These are phyloP conservation scores for Glonium stellatum DNA, from an alignment of 495 filamentous ascomycete genomes.

Conservation along the genomic window DNA sequence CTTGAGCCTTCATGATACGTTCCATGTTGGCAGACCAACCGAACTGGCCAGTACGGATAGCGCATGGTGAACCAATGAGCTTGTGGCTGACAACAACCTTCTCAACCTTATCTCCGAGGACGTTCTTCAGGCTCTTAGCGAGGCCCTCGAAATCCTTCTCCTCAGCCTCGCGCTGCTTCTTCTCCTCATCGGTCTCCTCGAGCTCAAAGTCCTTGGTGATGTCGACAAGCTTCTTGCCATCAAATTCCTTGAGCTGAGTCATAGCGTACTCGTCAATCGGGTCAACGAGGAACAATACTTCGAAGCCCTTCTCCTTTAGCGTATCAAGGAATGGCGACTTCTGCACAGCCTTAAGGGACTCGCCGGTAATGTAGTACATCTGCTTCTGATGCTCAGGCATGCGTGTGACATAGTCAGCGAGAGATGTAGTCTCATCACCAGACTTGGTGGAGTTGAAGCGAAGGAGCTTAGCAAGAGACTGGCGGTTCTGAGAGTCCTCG, in stretches of 20 bases:
- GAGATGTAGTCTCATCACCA: slow-evolving; percentile 89
- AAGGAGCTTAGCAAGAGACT: slow-evolving; percentile 89
- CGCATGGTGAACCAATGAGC: slow-evolving; percentile 89
- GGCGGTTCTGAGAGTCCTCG: slow-evolving; percentile 98
- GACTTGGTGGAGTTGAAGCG: slow-evolving; percentile 99
- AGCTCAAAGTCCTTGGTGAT: slow-evolving; percentile 99
- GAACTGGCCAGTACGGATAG: slow-evolving; percentile 99
- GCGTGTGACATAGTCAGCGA: slow-evolving; percentile 93
- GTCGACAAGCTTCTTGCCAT: slow-evolving; percentile 99
- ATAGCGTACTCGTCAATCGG: slow-evolving; percentile 99
- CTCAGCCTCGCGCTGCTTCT: slow-evolving; percentile 89
- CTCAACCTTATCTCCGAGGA: slow-evolving; percentile 98
- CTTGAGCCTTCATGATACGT: slow-evolving; percentile 99
- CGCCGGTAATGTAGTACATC: slow-evolving; percentile 99
- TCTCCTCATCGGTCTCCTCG: slow-evolving; percentile 99
- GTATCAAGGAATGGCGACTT: slow-evolving; percentile 99
- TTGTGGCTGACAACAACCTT: slow-evolving; percentile 99
- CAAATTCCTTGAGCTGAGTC: slow-evolving; percentile 99
- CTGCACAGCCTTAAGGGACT: slow-evolving; percentile 94
- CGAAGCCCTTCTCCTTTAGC: slow-evolving; percentile 99
- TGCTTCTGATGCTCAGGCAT: slow-evolving; percentile 99
- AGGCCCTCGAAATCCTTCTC: slow-evolving; percentile 96
- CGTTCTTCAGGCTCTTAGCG: slow-evolving; percentile 95
- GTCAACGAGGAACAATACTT: slow-evolving; percentile 98
- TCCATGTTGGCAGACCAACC: slow-evolving; percentile 99